Conservation (phyloP, 306 rosid species). For the Sesbania bispinosa region DNA sequence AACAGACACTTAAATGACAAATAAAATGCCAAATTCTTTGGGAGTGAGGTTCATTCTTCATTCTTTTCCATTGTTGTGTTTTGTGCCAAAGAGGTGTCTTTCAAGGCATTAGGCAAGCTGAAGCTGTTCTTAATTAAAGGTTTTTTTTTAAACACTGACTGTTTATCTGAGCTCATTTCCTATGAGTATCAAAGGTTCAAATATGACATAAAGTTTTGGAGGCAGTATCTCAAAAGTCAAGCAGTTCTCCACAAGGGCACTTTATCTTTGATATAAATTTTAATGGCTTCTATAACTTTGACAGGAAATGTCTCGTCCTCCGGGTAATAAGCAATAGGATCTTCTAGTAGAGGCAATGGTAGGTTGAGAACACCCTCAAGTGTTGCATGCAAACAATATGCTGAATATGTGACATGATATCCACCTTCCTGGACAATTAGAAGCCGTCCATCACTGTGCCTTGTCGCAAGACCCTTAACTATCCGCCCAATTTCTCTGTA, state of each 20-base stretch:
- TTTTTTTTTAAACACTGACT: neutral
- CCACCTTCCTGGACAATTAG: slow-evolving; percentile 95
- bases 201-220: neutral
- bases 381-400: slow-evolving; percentile 88
- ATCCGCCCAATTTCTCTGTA: slow-evolving; percentile 61
- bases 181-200: neutral
- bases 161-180: neutral
- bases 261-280: slow-evolving; percentile 43
- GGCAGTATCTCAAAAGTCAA: slow-evolving; percentile 7
- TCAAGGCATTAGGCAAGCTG: neutral
- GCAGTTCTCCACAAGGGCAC: slow-evolving; percentile 44
- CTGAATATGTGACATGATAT: slow-evolving; percentile 83
- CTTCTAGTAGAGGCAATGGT: slow-evolving; percentile 48
- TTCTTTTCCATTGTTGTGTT: too few relatives aligned
- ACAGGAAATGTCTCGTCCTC: slow-evolving; percentile 64
- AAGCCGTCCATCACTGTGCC: slow-evolving; percentile 49
- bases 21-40: too few relatives aligned
- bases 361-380: slow-evolving; percentile 88
- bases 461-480: slow-evolving; percentile 37
- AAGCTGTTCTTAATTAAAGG: neutral
- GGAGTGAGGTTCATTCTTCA: too few relatives aligned
- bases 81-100: neutral
- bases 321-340: slow-evolving; percentile 69
- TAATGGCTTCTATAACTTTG: slow-evolving; percentile 54
- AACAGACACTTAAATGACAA: too few relatives aligned